A percentile compares a stretch with the other conserved stretches of the same genome.
Evolutionary conservation across 176 grass and related monocot species (phyloP).

Genomic region (Guadua angustifolia): DNA sequence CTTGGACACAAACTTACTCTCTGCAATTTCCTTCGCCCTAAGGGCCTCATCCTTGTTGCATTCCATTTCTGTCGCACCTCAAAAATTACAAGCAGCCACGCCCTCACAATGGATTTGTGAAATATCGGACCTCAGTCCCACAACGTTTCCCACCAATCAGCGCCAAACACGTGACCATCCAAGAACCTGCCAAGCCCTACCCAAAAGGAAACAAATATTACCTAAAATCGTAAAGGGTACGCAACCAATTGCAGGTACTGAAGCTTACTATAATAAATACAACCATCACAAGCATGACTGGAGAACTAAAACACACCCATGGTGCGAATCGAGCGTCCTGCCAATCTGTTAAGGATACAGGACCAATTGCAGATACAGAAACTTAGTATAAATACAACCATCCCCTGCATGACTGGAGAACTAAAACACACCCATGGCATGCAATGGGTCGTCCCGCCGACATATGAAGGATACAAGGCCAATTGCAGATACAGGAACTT

Average conservation of each 20-base stretch:
- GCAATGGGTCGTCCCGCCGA: neutral
- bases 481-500: neutral
- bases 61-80: slow-evolving; percentile 28
- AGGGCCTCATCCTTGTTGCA: slow-evolving; percentile 55
- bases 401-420: neutral
- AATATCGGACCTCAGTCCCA: neutral
- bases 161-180: neutral
- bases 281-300: neutral
- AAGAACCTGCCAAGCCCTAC: slow-evolving; percentile 3
- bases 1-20: slow-evolving; percentile 42
- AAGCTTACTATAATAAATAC: neutral
- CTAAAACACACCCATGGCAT: neutral
- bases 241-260: neutral
- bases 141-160: slow-evolving; percentile 4
- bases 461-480: neutral
- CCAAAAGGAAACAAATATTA: slow-evolving; percentile 23
- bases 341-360: neutral
- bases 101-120: neutral
- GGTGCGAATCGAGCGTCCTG: neutral
- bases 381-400: neutral
- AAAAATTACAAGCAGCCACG: neutral
- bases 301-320: neutral
- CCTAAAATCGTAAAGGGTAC: neutral
- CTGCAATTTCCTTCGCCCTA: slow-evolving; percentile 48
- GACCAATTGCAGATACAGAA: neutral